A percentile compares a stretch with the other conserved stretches of the same genome.
phyloP scores from a whole-genome alignment of 371 early-diverging fungal genomes.

The Rhizopus sp. region DNA sequence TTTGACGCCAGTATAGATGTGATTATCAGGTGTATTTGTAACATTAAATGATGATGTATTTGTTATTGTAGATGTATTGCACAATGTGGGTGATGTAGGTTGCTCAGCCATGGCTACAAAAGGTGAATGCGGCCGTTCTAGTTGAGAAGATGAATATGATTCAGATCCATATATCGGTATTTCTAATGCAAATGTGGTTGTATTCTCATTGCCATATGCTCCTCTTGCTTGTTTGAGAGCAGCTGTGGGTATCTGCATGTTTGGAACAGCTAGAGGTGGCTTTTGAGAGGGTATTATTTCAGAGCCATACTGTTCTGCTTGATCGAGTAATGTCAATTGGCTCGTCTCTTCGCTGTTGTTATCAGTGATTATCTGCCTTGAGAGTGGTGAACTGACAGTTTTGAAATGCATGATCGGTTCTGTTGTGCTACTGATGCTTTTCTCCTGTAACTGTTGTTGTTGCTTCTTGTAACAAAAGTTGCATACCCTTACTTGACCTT shows the following conservation, averaged over 20 bases:
- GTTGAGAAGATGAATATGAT: constrained; percentile 17
- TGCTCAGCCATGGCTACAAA: not conserved
- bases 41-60: constrained; percentile 1
- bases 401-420: constrained; percentile 1
- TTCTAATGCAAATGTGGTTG: constrained; percentile 46
- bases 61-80: not conserved
- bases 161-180: constrained; percentile 27
- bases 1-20: constrained; percentile 23
- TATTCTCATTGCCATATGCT: constrained; percentile 41
- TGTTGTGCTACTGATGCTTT: not conserved
- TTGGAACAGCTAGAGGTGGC: constrained; percentile 43
- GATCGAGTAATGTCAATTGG: not conserved
- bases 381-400: constrained; percentile 1
- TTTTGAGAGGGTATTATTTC: constrained; percentile 48
- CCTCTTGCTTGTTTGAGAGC: constrained; percentile 38
- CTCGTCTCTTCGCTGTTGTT: not conserved
- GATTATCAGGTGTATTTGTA: not conserved
- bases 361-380: constrained; percentile 2
- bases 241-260: constrained; percentile 50
- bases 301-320: constrained; percentile 8
- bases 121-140: constrained; percentile 11
- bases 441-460: constrained; percentile 38
- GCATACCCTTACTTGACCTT: constrained; percentile 78
- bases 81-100: constrained; percentile 9
- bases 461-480: constrained; percentile 70